Percentiles rank a stretch among this genome's conserved stretches.
Conservation (phyloP, 192 early-diverging fungal species). For the Linnemannia exigua region DNA sequence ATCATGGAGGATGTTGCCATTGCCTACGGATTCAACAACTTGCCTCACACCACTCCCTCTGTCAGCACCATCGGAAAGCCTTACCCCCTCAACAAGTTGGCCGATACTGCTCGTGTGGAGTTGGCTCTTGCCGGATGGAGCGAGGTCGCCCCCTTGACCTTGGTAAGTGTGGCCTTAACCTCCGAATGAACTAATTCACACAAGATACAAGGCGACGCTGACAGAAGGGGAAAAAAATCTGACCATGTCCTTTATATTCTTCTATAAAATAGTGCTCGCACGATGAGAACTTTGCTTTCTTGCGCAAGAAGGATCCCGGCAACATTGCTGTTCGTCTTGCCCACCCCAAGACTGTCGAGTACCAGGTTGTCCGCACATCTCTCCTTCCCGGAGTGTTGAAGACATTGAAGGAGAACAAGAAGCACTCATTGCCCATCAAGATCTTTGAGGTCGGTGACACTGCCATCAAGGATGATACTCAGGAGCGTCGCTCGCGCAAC, state of each 20-base stretch:
- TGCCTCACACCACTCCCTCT: conserved; percentile 83
- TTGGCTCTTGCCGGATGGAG: conserved; percentile 93
- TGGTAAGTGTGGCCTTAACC: conserved; percentile 67
- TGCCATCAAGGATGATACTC: conserved; percentile 87
- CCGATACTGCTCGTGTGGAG: conserved; percentile 88
- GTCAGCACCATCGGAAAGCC: conserved; percentile 89
- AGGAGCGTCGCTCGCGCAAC: conserved; percentile 88
- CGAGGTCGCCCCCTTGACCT: conserved; percentile 92
- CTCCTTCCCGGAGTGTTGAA: conserved; percentile 95
- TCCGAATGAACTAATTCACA: background rate
- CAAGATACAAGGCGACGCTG: background rate
- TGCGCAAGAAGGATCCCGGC: conserved; percentile 85
- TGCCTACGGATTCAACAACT: conserved; percentile 96
- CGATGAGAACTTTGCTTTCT: conserved; percentile 94
- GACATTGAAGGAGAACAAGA: conserved; percentile 90
- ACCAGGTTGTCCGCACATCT: conserved; percentile 93
- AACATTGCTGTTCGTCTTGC: conserved; percentile 87
- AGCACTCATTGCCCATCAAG: conserved; percentile 90
- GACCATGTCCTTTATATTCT: background rate
- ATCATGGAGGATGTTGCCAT: conserved; percentile 98
- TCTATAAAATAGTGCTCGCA: conserved; percentile 89
- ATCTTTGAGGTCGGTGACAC: conserved; percentile 98
- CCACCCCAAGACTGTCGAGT: conserved; percentile 94
- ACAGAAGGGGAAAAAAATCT: background rate
- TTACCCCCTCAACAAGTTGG: conserved; percentile 94